phyloP scores from a whole-genome alignment of 2,329 filamentous ascomycete species.

The Onygenales sp. region DNA sequence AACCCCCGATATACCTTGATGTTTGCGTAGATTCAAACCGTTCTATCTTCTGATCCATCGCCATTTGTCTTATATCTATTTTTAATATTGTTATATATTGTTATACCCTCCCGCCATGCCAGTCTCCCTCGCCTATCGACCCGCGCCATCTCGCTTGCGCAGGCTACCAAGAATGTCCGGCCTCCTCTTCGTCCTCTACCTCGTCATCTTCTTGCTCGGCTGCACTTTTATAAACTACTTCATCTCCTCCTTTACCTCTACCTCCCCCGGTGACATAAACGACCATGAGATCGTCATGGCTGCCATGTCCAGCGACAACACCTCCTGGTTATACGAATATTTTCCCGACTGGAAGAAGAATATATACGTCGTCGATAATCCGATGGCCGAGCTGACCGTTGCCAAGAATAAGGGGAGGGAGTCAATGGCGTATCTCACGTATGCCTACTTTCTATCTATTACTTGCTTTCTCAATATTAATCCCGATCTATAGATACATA shows the following conservation, averaged over 20 bases:
- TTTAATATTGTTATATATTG: neutral
- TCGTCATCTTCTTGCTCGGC: neutral
- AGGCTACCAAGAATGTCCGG: neutral
- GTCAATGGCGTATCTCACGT: constrained; percentile 37
- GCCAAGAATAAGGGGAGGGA: constrained; percentile 35
- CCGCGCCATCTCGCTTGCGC: neutral
- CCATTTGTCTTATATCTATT: neutral
- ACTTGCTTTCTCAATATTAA: neutral
- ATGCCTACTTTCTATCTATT: constrained; percentile 8
- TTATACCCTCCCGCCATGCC: neutral
- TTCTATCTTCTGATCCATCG: neutral
- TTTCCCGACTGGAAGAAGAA: constrained; percentile 42
- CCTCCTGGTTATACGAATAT: constrained; percentile 29
- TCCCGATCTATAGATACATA: constrained; percentile 24
- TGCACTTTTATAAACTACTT: neutral
- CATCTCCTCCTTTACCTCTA: neutral
- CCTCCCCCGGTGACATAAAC: neutral
- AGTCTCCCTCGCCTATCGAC: neutral
- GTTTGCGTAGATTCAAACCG: neutral
- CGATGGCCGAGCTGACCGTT: constrained; percentile 39
- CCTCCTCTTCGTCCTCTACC: neutral
- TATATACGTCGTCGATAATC: constrained; percentile 47
- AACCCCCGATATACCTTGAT: too few species aligned
- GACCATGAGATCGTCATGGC: constrained; percentile 25
- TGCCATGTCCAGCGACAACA: constrained; percentile 30